Conservation (phyloP, 352 stramenopile genomes). For the Globisporangium uncinulatum region DNA sequence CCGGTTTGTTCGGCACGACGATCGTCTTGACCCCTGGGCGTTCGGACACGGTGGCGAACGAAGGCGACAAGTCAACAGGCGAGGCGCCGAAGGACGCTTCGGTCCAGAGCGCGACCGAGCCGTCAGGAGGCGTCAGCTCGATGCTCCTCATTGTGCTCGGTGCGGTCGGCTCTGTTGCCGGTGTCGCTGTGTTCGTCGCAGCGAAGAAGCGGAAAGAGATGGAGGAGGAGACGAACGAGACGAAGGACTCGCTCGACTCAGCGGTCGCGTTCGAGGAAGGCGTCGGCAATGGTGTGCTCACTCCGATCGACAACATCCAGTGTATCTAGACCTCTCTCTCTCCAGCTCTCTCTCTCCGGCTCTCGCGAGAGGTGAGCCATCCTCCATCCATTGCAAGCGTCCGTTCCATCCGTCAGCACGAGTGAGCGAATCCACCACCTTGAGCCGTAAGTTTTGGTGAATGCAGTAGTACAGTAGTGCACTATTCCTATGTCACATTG, state of each 20-base stretch:
- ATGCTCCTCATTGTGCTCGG: constrained; percentile 14
- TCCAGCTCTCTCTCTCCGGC: no score
- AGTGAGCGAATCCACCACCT: no score
- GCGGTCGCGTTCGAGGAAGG: constrained; percentile 7
- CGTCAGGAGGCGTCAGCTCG: not conserved
- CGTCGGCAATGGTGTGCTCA: constrained; percentile 21
- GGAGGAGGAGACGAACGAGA: constrained; percentile 13
- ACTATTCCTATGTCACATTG: no score
- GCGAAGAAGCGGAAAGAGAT: constrained; percentile 31
- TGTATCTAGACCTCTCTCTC: constrained; percentile 7
- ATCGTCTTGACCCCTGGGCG: constrained; percentile 4
- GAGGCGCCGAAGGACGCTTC: constrained; percentile 8
- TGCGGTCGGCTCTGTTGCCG: constrained; percentile 16
- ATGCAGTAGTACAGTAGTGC: no score
- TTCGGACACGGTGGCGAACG: not conserved
- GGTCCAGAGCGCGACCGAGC: constrained; percentile 1
- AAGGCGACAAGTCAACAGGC: not conserved
- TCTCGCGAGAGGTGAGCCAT: no score
- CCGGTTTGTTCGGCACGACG: not conserved
- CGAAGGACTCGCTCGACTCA: constrained; percentile 16
- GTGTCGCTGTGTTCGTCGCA: constrained; percentile 19
- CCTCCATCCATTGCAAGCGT: no score
- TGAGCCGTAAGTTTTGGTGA: no score
- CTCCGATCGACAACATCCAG: constrained; percentile 31
- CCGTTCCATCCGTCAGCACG: no score